Conservation (phyloP, 805 yeast species). For the Ogataea pini region DNA sequence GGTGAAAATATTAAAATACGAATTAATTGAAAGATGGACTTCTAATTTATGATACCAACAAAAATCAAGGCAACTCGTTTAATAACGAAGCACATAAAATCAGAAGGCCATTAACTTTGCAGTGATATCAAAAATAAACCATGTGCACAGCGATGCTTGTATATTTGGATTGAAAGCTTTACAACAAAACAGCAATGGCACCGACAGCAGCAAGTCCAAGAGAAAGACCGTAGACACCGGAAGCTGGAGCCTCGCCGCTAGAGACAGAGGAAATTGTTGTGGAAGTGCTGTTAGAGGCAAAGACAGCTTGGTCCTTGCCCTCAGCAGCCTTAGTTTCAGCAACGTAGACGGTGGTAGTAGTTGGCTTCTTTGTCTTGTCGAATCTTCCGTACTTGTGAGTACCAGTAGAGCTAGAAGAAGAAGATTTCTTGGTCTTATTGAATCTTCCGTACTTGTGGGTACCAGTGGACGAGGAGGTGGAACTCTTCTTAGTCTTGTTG, state of each 20-base stretch:
- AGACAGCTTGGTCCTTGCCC: conserved; percentile 17
- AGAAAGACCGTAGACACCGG: conserved; percentile 24
- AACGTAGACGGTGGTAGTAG: conserved; percentile 41
- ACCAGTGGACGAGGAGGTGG: conserved; percentile 39
- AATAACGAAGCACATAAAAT: too few relatives aligned
- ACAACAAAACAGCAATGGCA: conserved; percentile 19
- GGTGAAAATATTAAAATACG: not conserved
- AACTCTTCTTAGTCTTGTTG: conserved; percentile 44
- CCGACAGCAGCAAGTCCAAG: conserved; percentile 25
- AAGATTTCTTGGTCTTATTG: conserved; percentile 43
- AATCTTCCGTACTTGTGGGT: conserved; percentile 61
- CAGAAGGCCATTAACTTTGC: not conserved
- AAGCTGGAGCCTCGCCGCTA: conserved; percentile 30
- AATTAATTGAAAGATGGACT: not conserved
- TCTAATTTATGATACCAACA: not conserved
- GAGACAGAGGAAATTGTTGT: conserved; percentile 17
- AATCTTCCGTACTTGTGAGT: conserved; percentile 52
- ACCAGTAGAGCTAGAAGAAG: conserved; percentile 33
- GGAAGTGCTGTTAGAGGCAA: conserved; percentile 19
- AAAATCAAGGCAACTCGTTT: too few relatives aligned
- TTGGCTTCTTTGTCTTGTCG: conserved; percentile 45
- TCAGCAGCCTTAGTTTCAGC: conserved; percentile 19
- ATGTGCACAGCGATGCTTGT: conserved; percentile 2
- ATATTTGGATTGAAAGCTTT: conserved; percentile 2
- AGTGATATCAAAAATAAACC: not conserved